Conservation (phyloP, 768 basidiomycete species). For the Termitomyces sp. region DNA sequence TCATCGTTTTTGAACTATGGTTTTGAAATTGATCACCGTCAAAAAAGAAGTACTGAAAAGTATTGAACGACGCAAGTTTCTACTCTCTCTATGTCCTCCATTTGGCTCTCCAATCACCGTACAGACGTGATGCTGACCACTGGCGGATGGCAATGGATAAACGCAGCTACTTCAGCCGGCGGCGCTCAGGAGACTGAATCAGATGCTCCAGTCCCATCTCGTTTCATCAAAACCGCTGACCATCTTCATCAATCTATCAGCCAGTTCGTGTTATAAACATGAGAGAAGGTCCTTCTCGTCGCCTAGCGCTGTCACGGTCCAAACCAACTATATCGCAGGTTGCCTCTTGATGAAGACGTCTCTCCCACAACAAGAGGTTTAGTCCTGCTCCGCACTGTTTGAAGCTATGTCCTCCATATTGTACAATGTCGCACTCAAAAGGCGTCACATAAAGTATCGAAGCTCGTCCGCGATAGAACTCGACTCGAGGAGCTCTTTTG, state of each 20-base stretch:
- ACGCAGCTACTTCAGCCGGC: too few relatives aligned
- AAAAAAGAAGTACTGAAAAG: background rate
- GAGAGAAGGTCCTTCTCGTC: background rate
- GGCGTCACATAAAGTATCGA: background rate
- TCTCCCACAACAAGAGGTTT: background rate
- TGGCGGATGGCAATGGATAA: background rate
- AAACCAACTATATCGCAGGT: background rate
- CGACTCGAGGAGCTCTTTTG: background rate
- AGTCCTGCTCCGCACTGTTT: background rate
- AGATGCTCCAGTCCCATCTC: background rate
- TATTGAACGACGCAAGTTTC: background rate
- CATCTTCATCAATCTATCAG: background rate
- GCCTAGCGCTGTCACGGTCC: background rate
- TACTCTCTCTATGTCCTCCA: background rate
- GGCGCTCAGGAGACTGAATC: background rate
- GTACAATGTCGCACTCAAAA: background rate
- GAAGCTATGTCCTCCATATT: background rate
- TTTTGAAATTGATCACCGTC: background rate
- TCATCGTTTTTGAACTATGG: background rate
- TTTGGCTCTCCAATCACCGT: background rate
- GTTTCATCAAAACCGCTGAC: background rate
- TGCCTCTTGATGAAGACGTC: conserved; percentile 1
- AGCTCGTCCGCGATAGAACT: background rate
- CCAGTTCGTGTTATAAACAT: background rate
- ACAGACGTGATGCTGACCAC: background rate